Evolutionary conservation across 495 filamentous ascomycete species (phyloP), one percentile per base, ranked within the genome.

Genomic region (Hypoxylon subgilvum): DNA sequence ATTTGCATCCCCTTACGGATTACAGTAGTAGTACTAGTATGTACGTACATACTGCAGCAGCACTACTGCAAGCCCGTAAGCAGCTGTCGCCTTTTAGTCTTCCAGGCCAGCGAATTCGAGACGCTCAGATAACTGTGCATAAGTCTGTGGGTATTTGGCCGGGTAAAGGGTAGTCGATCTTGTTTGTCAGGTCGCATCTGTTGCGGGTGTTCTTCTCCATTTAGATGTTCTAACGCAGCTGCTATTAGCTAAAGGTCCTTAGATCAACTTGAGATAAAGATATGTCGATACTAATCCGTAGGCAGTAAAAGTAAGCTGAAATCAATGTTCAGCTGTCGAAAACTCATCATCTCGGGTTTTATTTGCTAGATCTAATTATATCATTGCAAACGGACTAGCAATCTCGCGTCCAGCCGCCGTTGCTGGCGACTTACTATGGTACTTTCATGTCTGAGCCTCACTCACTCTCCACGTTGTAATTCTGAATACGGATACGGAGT

Each of bases 121-220:
- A 41, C 21, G 46, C 56, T 56, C 51, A 56, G 62, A 65, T 65
- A 61, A 60, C 46, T 52, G 16, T 61, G 57, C 62, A 65, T 61
- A 39, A 55, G 62, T 42, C 51, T 52, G 57, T 65, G 62, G 62
- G 51, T 65, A 65, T 59, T 60, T 42, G 21, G 45, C 56, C 61
- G 61, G 61, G 48, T 65, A 65, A 65, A 65, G 45, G 52, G 45
- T 52, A 47, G 57, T 52, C 31, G 46, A 65, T 61, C 56, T 52
- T 35, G 28, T 14, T n/a, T 42, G 31, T 45, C 48, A 55, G 44
- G 49, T 58, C 22, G 42, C 36, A 61, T 42, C 28, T 43, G 28
- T 42, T 48, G 36, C 34, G 27, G 49, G 43, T 40, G 28, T 14
- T 60, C 35, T 36, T 53, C 42, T 48, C 46, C 40, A 62, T 62